These are phyloP conservation scores for Pleurotus giganteus DNA, from an alignment of 768 basidiomycete species.

Conservation along the genomic window DNA sequence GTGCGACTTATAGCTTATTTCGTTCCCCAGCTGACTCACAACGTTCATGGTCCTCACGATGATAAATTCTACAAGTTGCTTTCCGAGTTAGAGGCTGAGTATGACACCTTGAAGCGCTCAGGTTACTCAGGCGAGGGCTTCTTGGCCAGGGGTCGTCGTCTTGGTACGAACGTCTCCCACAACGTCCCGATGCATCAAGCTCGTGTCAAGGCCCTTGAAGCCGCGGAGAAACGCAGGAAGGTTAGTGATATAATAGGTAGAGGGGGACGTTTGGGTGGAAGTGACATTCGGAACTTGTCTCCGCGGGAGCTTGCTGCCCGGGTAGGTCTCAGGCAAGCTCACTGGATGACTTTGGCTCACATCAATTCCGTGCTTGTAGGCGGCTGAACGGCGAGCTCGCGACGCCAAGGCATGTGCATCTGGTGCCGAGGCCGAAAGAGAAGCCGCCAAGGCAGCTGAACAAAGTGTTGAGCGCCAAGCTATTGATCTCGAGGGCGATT, in stretches of 20 bases:
- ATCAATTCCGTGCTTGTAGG: constrained; percentile 43
- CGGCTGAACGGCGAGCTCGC: constrained; percentile 73
- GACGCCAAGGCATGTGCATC: constrained; percentile 79
- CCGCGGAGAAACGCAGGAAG: constrained; percentile 72
- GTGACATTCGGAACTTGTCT: constrained; percentile 41
- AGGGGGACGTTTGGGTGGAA: constrained; percentile 63
- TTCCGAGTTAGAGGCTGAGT: constrained; percentile 78
- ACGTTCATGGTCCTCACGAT: constrained; percentile 88
- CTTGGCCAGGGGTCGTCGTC: constrained; percentile 64
- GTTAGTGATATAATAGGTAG: constrained; percentile 42
- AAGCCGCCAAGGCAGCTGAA: constrained; percentile 67
- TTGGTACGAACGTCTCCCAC: constrained; percentile 70
- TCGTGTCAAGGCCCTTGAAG: constrained; percentile 66
- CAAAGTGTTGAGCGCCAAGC: constrained; percentile 61
- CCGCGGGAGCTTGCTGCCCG: constrained; percentile 73
- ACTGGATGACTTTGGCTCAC: constrained; percentile 6
- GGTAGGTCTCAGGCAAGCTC: constrained; percentile 34
- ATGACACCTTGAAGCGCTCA: constrained; percentile 68
- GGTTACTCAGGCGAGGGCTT: constrained; percentile 95
- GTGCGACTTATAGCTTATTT: neutral
- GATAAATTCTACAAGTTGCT: constrained; percentile 78
- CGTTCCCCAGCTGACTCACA: constrained; percentile 72
- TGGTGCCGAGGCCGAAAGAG: constrained; percentile 51
- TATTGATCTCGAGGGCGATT: constrained; percentile 54
- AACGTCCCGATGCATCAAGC: constrained; percentile 66